Percentiles rank a stretch among this genome's conserved stretches.
Evolutionary conservation across 768 basidiomycete species (phyloP).

Genomic region (Coprinellus aureogranulatus): DNA sequence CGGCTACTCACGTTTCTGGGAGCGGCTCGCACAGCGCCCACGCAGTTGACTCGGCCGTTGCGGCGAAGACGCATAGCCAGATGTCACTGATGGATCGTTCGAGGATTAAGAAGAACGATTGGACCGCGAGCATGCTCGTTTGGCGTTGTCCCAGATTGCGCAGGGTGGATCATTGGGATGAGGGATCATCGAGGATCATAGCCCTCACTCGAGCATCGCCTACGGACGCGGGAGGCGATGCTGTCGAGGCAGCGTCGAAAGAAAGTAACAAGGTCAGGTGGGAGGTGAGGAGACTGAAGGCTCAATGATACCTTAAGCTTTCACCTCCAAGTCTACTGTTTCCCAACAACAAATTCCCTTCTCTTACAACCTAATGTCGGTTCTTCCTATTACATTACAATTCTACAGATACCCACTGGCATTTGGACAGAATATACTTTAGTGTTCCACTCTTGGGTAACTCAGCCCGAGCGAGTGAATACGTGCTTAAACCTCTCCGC

Average conservation of each 20-base stretch:
- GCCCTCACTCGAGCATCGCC: conserved; percentile 42
- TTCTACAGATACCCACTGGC: too few relatives aligned
- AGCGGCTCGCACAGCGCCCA: neutral
- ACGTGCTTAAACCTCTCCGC: neutral
- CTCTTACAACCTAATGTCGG: too few relatives aligned
- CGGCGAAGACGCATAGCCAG: conserved; percentile 10
- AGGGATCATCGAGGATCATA: conserved; percentile 47
- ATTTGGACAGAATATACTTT: too few relatives aligned
- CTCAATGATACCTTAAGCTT: too few relatives aligned
- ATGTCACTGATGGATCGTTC: conserved; percentile 58
- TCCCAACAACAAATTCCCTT: too few relatives aligned
- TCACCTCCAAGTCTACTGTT: too few relatives aligned
- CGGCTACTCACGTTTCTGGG: neutral
- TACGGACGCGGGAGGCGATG: conserved; percentile 5
- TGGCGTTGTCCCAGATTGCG: conserved; percentile 64
- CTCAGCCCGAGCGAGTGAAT: too few relatives aligned
- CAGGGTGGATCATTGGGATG: conserved; percentile 68
- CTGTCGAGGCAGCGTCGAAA: conserved; percentile 17
- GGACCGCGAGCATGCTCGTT: conserved; percentile 56
- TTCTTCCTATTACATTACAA: too few relatives aligned
- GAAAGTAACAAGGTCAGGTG: conserved; percentile 43
- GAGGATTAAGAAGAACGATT: conserved; percentile 66
- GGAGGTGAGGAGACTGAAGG: conserved; percentile 53
- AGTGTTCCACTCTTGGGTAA: too few relatives aligned
- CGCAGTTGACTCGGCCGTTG: neutral